Conservation (phyloP, 1,284 basidiomycete genomes). For the Sutorius eximius region DNA sequence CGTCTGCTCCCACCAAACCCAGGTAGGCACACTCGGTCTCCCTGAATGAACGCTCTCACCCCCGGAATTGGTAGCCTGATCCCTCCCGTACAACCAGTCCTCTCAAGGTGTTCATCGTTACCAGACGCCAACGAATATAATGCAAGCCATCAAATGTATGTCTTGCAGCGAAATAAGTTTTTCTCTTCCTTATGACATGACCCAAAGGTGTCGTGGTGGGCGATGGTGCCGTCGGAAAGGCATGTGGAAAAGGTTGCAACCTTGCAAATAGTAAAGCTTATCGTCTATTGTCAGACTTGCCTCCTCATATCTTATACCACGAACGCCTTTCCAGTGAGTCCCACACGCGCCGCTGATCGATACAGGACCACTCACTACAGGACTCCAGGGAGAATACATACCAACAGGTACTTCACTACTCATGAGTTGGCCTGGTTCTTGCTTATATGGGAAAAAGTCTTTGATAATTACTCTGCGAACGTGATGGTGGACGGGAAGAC, state of each 20-base stretch:
- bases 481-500: conserved; percentile 99
- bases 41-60: conserved; percentile 9
- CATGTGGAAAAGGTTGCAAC: conserved; percentile 38
- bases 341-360: background rate
- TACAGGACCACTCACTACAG: conserved; percentile 18
- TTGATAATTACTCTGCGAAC: conserved; percentile 94
- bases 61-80: conserved; percentile 17
- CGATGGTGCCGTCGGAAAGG: conserved; percentile 99
- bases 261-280: conserved; percentile 11
- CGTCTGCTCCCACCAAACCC: background rate
- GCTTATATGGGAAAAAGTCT: conserved; percentile 52
- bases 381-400: conserved; percentile 87
- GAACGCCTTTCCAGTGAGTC: conserved; percentile 87
- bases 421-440: conserved; percentile 3
- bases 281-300: conserved; percentile 68
- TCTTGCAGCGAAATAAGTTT: conserved; percentile 12
- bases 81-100: conserved; percentile 13
- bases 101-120: conserved; percentile 12
- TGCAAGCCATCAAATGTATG: conserved; percentile 74
- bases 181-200: conserved; percentile 31
- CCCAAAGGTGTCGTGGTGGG: conserved; percentile 91
- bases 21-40: conserved; percentile 6
- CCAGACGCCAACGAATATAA: conserved; percentile 37
- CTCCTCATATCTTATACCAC: conserved; percentile 97
- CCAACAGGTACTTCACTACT: conserved; percentile 71